Conservation (phyloP, 2,329 filamentous ascomycete genomes). For the Macrophomina pseudophaseolina region DNA sequence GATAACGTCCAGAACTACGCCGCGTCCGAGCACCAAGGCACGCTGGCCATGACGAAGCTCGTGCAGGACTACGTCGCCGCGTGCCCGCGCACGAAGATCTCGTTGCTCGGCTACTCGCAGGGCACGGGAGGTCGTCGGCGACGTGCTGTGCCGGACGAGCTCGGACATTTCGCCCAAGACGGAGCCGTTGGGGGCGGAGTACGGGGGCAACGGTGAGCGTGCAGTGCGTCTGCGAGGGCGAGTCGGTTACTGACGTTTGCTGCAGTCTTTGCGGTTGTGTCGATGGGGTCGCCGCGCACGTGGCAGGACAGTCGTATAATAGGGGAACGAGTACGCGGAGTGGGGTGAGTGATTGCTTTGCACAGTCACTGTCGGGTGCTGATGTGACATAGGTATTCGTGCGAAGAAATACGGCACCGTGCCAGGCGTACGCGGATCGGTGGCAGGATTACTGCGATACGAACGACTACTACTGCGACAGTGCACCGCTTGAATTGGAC, state of each 20-base stretch:
- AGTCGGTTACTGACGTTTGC: too few relatives aligned
- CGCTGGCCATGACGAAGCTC: constrained; percentile 30
- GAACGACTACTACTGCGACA: constrained; percentile 5
- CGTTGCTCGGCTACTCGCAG: constrained; percentile 40
- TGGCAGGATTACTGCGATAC: constrained; percentile 1
- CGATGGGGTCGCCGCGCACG: constrained; percentile 1
- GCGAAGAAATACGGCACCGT: not conserved
- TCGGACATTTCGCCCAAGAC: not conserved
- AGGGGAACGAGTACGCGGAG: not conserved
- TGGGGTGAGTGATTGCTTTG: not conserved
- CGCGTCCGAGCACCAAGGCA: constrained; percentile 31
- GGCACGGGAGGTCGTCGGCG: constrained; percentile 37
- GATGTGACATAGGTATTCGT: not conserved
- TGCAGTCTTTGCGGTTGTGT: not conserved
- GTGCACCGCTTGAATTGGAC: not conserved
- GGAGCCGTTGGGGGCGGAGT: not conserved
- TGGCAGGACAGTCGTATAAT: not conserved
- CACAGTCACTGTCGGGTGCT: not conserved
- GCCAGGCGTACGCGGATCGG: not conserved
- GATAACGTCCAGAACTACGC: constrained; percentile 29
- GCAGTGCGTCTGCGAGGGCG: too few relatives aligned
- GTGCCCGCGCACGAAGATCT: constrained; percentile 37
- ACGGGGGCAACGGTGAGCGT: not conserved
- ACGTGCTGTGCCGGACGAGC: constrained; percentile 34
- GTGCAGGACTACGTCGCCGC: constrained; percentile 26